Evolutionary conservation across 2,329 filamentous ascomycete species (phyloP).

Genomic region (Blastomyces gilchristii): DNA sequence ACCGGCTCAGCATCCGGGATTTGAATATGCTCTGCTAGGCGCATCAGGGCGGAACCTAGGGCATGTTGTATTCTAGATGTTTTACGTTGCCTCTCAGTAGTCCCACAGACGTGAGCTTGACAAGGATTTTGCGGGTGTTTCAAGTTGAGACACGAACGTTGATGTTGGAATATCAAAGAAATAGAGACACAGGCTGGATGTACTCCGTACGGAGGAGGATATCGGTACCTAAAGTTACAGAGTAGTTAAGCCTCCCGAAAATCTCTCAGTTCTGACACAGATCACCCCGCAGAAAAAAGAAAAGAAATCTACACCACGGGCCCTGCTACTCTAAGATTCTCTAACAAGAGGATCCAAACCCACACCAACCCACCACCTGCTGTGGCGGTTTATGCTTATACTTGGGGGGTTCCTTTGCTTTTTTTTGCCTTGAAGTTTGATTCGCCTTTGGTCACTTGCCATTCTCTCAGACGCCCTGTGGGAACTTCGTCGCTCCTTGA

Average conservation of each 20-base stretch:
- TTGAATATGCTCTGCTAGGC: neutral
- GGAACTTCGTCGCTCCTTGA: neutral
- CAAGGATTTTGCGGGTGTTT: neutral
- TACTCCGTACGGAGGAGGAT: neutral
- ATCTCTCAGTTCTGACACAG: neutral
- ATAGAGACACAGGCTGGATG: neutral
- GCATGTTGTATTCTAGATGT: neutral
- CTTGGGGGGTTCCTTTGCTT: neutral
- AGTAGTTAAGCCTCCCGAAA: neutral
- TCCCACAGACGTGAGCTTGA: neutral
- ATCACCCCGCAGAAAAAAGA: neutral
- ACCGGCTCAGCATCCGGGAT: neutral
- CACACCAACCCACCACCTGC: too few species aligned
- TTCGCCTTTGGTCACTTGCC: neutral
- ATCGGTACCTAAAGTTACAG: neutral
- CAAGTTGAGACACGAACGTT: neutral
- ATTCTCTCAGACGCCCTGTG: neutral
- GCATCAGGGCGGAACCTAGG: neutral
- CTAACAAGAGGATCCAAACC: neutral
- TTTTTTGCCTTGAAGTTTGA: neutral
- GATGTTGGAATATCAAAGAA: constrained; percentile 1
- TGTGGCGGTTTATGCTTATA: neutral
- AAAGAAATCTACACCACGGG: neutral
- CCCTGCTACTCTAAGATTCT: neutral
- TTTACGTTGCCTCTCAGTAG: neutral